Evolutionary conservation across 2,329 filamentous ascomycete species (phyloP).

Genomic region (Raffaelea arxii): DNA sequence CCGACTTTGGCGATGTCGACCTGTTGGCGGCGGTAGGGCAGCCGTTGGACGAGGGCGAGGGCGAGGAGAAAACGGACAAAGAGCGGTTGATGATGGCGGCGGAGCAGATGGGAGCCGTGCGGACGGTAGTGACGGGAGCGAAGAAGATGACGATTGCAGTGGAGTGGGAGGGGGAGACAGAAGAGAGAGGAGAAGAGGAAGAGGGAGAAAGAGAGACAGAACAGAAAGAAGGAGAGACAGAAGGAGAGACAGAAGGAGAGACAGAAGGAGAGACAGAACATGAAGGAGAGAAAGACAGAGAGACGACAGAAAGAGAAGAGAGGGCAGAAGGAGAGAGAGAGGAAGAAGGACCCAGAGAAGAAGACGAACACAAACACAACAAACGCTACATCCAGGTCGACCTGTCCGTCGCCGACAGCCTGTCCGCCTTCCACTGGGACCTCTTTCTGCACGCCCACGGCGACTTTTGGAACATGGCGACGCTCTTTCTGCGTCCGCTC

Average conservation of each 20-base stretch:
- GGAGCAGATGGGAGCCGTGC: conserved; percentile 32
- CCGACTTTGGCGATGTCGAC: conserved; percentile 64
- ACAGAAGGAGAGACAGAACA: neutral
- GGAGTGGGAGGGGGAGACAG: conserved; percentile 34
- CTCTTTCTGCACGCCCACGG: conserved; percentile 62
- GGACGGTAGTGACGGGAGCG: conserved; percentile 18
- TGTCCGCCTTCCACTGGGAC: conserved; percentile 46
- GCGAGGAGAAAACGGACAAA: neutral
- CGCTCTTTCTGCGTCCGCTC: conserved; percentile 53
- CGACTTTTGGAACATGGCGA: conserved; percentile 59
- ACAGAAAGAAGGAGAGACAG: neutral
- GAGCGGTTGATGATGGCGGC: conserved; percentile 1
- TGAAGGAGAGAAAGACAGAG: no score
- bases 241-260: conserved; percentile 7
- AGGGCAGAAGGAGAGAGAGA: conserved; percentile 2
- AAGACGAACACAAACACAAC: neutral
- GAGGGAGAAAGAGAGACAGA: neutral
- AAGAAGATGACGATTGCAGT: conserved; percentile 41
- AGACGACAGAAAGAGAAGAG: no score
- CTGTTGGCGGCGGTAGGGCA: conserved; percentile 51
- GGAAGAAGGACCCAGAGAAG: neutral
- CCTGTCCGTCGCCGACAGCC: conserved; percentile 41
- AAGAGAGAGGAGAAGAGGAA: conserved; percentile 1
- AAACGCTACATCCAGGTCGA: conserved; percentile 56
- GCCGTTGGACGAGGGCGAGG: neutral